phyloP scores from a whole-genome alignment of 2,329 filamentous ascomycete genomes.

The Cladosporium sp. region DNA sequence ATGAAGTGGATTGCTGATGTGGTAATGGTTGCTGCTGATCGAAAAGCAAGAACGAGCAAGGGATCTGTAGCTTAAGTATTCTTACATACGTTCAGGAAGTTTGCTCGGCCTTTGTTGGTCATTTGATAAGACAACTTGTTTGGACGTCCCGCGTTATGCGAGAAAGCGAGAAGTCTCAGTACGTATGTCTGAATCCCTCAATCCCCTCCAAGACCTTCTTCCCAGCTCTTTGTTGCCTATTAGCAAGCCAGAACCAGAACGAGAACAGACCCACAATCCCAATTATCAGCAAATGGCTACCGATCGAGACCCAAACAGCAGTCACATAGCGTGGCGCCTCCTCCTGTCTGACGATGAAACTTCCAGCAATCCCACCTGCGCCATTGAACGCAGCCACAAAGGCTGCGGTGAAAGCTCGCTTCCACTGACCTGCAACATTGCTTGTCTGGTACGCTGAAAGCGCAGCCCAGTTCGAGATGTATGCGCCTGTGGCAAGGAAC shows the following conservation, averaged over 20 bases:
- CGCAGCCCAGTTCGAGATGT: slow-evolving; percentile 66
- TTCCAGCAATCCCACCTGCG: slow-evolving; percentile 61
- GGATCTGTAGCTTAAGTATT: no score
- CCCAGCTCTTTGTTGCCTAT: slow-evolving; percentile 24
- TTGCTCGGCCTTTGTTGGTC: background rate
- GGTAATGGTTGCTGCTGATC: no score
- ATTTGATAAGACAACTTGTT: background rate
- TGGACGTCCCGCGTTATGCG: background rate
- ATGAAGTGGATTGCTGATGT: no score
- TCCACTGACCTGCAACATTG: slow-evolving; percentile 62
- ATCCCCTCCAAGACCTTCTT: slow-evolving; percentile 25
- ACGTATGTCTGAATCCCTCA: slow-evolving; percentile 44
- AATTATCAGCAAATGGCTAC: slow-evolving; percentile 33
- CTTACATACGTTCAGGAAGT: background rate
- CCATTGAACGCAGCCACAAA: slow-evolving; percentile 57
- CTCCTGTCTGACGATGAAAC: slow-evolving; percentile 58
- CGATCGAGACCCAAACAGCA: slow-evolving; percentile 65
- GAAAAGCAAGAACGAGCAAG: no score
- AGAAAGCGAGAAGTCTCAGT: slow-evolving; percentile 23
- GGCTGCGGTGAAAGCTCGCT: slow-evolving; percentile 58
- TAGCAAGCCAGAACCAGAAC: slow-evolving; percentile 25
- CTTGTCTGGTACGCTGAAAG: slow-evolving; percentile 61
- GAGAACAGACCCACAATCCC: slow-evolving; percentile 26
- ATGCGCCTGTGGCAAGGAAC: slow-evolving; percentile 63
- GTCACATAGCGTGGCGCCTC: slow-evolving; percentile 62